Evolutionary conservation across 352 stramenopile genomes (phyloP).

Genomic region (Pythium utonaiense): DNA sequence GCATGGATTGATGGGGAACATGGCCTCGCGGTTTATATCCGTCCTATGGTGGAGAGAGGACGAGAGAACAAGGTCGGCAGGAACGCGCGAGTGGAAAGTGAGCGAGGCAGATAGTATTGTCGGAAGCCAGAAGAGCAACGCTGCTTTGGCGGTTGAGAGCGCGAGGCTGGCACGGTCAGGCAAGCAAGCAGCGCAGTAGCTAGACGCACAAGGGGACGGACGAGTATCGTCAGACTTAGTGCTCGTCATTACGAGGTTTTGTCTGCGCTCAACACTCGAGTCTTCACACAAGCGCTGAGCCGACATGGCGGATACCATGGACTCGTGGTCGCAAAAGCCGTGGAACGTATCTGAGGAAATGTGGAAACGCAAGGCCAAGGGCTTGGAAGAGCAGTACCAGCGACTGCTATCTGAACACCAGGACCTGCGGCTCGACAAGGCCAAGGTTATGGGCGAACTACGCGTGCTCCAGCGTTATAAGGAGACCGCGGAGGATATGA

Average conservation of each 20-base stretch:
- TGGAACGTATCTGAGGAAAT: slow-evolving; percentile 42
- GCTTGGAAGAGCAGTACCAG: slow-evolving; percentile 38
- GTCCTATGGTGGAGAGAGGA: slow-evolving; percentile 7
- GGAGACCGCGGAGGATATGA: slow-evolving; percentile 38
- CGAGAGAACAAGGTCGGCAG: slow-evolving; percentile 19
- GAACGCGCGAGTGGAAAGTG: not conserved
- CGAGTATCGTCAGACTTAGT: not conserved
- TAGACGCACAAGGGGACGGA: not conserved
- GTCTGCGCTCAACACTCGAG: not conserved
- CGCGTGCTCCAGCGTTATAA: slow-evolving; percentile 43
- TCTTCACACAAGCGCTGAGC: not conserved
- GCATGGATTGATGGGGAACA: slow-evolving; percentile 3
- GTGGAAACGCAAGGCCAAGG: slow-evolving; percentile 40
- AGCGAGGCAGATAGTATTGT: not conserved
- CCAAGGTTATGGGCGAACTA: slow-evolving; percentile 34
- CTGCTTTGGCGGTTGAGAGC: slow-evolving; percentile 8
- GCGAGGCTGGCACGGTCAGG: slow-evolving; percentile 2
- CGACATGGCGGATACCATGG: slow-evolving; percentile 23
- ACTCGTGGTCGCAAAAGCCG: slow-evolving; percentile 31
- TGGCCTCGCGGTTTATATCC: slow-evolving; percentile 8
- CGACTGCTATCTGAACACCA: slow-evolving; percentile 33
- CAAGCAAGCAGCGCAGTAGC: not conserved
- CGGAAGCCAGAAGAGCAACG: not conserved
- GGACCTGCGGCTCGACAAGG: slow-evolving; percentile 35
- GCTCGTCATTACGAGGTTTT: slow-evolving; percentile 6